Evolutionary conservation across 768 basidiomycete genomes (phyloP).

Genomic region (Kwoniella sp.): DNA sequence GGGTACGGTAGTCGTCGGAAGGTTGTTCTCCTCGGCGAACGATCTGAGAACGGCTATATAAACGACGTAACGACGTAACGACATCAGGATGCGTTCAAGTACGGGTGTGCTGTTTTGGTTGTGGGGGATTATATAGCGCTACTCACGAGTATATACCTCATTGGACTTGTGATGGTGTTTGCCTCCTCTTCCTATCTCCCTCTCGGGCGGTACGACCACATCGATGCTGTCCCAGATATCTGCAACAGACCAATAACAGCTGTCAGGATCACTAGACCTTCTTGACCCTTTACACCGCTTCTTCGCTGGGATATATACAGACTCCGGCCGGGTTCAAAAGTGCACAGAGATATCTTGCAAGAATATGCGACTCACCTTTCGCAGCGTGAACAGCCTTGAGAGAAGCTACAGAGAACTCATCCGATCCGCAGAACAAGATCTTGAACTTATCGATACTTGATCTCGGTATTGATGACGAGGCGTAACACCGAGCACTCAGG

Average conservation of each 20-base stretch:
- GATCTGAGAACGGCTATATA: constrained; percentile 69
- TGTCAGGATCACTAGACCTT: not conserved
- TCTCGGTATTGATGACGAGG: not conserved
- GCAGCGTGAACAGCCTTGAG: constrained; percentile 68
- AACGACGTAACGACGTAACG: too few species aligned
- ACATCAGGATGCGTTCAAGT: too few species aligned
- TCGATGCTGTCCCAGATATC: constrained; percentile 74
- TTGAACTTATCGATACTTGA: constrained; percentile 23
- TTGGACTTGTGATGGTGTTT: constrained; percentile 38
- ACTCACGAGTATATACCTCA: constrained; percentile 22
- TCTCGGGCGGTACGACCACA: constrained; percentile 74
- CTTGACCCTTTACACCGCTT: too few species aligned
- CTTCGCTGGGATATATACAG: too few species aligned
- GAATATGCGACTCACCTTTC: constrained; percentile 60
- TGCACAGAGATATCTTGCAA: too few species aligned
- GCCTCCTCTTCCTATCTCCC: constrained; percentile 67
- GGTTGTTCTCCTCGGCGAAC: constrained; percentile 61
- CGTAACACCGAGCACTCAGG: not conserved
- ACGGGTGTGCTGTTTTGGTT: too few species aligned
- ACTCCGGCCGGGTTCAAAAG: too few species aligned
- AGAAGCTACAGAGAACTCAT: constrained; percentile 79
- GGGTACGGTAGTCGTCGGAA: constrained; percentile 69
- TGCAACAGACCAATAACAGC: constrained; percentile 55
- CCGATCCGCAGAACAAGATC: constrained; percentile 84
- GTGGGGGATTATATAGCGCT: not conserved